Base-by-base conservation (phyloP, 768 basidiomycete genomes). In the Multifurca ochricompacta region DNA sequence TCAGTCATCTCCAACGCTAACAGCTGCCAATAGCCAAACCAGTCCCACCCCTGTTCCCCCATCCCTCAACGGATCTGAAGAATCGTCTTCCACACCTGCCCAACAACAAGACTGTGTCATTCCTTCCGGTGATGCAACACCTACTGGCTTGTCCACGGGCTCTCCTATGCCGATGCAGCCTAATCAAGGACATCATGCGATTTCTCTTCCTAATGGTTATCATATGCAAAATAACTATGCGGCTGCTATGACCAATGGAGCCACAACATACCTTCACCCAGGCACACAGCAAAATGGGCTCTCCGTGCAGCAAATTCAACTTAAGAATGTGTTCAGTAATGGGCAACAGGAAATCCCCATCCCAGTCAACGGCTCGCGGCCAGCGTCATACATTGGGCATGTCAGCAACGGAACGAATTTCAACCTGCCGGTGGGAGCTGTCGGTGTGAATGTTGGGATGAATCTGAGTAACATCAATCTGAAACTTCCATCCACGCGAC, bases 271-370 rank as follows among this genome's bases (percentile, higher is more conserved):
- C 62, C 67, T 67, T 68, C 71, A 58, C 55, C 66, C 62, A 40
- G 62, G 70, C 11, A 48, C 60, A 53, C 63, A 69, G 47, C 73
- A 71, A 42, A 71, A 70, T 40, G 70, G 71, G 2, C 64, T 85
- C 42, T 78, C 72, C 31, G 54, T 70, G 18, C 83, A 85, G 56
- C 82, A 84, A 61, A 70, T 84, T 65, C 80, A 82, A 64, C 75
- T 71, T 51, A 83, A 83, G 67, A 68, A 76, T 8, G 79, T 76
- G 3, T 77, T 82, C 54, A 76, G 66, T 2, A 64, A 64, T 40
- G 64, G 62, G 32, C 61, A 61, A 34, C 56, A 50, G 36, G 61
- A 65, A 56, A 48, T 62, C 63, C 18, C 59, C 37, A 48, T 66
- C 48, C 62, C 67, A 46, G 42, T 56, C 30, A 59, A 61, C 31